A percentile compares a stretch with the other conserved stretches of the same genome.
Conservation (phyloP, 805 yeast species). For the Barnettozyma vustinii region DNA sequence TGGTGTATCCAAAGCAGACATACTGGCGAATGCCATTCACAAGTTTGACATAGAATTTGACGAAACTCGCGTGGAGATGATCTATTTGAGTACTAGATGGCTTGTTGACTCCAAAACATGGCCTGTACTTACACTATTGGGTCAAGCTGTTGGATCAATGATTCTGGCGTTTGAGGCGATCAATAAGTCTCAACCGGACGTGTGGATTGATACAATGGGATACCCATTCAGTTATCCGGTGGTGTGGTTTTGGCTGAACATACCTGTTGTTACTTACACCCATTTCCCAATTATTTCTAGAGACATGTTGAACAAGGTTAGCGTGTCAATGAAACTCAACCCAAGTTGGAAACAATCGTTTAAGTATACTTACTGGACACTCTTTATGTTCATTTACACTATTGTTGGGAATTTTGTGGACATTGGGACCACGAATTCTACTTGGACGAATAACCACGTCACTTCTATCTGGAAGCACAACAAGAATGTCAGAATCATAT, state of each 20-base stretch:
- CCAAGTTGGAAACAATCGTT: slow-evolving; percentile 24
- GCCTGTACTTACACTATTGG: slow-evolving; percentile 75
- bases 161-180: slow-evolving; percentile 68
- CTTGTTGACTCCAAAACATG: slow-evolving; percentile 68
- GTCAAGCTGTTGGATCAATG: slow-evolving; percentile 82
- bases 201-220: slow-evolving; percentile 94
- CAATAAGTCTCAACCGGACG: slow-evolving; percentile 63
- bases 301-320: slow-evolving; percentile 75
- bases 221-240: slow-evolving; percentile 81
- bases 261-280: slow-evolving; percentile 84
- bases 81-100: slow-evolving; percentile 50
- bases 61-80: slow-evolving; percentile 49
- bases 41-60: slow-evolving; percentile 56
- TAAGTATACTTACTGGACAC: slow-evolving; percentile 66
- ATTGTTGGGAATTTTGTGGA: slow-evolving; percentile 62
- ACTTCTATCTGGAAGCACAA: slow-evolving; percentile 53
- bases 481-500: slow-evolving; percentile 44
- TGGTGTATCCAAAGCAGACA: slow-evolving; percentile 42
- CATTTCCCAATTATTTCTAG: slow-evolving; percentile 89
- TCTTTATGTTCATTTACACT: slow-evolving; percentile 58
- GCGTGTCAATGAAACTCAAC: slow-evolving; percentile 23
- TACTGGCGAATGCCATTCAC: slow-evolving; percentile 44
- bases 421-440: slow-evolving; percentile 70
- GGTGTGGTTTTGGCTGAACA: slow-evolving; percentile 46
- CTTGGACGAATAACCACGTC: slow-evolving; percentile 89